These are phyloP conservation scores for Canavalia ensiformis DNA, from an alignment of 306 rosid genomes.

Conservation along the genomic window DNA sequence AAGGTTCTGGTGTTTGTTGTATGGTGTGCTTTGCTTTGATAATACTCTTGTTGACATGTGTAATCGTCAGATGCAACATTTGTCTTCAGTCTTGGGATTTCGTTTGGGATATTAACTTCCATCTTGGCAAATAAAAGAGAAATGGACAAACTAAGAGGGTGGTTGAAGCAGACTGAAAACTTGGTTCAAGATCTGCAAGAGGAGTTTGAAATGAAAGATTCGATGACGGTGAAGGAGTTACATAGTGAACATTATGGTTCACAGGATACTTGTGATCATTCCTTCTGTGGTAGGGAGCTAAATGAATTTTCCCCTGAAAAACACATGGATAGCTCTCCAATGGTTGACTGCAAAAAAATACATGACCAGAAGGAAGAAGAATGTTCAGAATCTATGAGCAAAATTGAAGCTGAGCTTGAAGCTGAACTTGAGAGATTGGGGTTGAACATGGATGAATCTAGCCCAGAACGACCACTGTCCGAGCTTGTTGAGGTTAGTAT, in stretches of 20 bases:
- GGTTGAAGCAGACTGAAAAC: slow-evolving; percentile 74
- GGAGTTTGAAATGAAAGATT: slow-evolving; percentile 88
- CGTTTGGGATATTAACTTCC: slow-evolving; percentile 74
- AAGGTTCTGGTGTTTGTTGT: slow-evolving; percentile 24
- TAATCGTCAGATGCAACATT: slow-evolving; percentile 58
- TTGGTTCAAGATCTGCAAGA: slow-evolving; percentile 85
- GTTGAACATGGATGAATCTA: slow-evolving; percentile 61
- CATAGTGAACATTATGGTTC: slow-evolving; percentile 63
- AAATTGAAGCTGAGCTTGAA: slow-evolving; percentile 97
- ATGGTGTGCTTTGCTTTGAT: slow-evolving; percentile 9
- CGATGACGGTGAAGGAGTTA: slow-evolving; percentile 77
- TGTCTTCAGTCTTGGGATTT: slow-evolving; percentile 76
- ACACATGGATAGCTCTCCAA: slow-evolving; percentile 51
- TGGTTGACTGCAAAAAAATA: slow-evolving; percentile 44
- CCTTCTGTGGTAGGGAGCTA: slow-evolving; percentile 47
- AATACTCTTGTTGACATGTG: slow-evolving; percentile 42
- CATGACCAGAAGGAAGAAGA: slow-evolving; percentile 62
- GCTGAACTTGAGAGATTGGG: slow-evolving; percentile 89
- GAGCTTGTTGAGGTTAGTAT: slow-evolving; percentile 74
- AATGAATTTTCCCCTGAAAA: slow-evolving; percentile 56
- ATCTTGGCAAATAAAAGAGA: slow-evolving; percentile 63
- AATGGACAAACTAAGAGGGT: slow-evolving; percentile 64
- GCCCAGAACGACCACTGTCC: slow-evolving; percentile 53
- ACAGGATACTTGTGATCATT: slow-evolving; percentile 57
- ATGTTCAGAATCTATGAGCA: slow-evolving; percentile 67